Conservation (phyloP, 768 basidiomycete genomes). For the Lentinus tigrinus region DNA sequence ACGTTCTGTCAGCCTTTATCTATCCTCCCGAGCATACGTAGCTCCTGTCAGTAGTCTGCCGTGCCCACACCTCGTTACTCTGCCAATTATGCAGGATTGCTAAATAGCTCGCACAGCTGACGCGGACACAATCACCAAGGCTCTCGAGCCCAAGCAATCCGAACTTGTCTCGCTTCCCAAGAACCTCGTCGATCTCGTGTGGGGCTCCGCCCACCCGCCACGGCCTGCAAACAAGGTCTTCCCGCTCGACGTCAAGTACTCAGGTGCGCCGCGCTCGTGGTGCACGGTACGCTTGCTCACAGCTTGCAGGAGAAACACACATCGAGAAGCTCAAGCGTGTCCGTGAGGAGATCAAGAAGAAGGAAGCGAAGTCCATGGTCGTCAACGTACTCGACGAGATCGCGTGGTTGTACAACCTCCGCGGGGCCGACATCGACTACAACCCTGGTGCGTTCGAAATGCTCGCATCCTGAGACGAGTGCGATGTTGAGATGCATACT, state of each 20-base stretch:
- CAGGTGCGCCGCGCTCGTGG: slow-evolving; percentile 44
- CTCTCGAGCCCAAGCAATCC: slow-evolving; percentile 54
- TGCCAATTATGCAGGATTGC: no score
- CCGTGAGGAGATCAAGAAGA: slow-evolving; percentile 62
- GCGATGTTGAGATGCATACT: no score
- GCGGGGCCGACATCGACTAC: slow-evolving; percentile 88
- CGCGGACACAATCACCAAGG: slow-evolving; percentile 57
- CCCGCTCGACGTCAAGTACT: slow-evolving; percentile 69
- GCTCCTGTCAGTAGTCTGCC: no score
- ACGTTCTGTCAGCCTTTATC: no score
- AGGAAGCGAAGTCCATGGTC: slow-evolving; percentile 69
- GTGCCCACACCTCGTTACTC: no score
- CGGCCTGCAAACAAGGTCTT: slow-evolving; percentile 69
- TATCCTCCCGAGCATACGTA: no score
- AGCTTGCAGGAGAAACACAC: slow-evolving; percentile 52
- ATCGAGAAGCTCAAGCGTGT: slow-evolving; percentile 66
- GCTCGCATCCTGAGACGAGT: no score
- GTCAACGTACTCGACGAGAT: slow-evolving; percentile 92
- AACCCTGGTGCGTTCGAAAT: slow-evolving; percentile 56
- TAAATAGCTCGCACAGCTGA: slow-evolving; percentile 58
- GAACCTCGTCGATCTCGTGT: slow-evolving; percentile 82
- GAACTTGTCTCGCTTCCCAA: slow-evolving; percentile 59
- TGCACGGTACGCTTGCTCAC: background rate
- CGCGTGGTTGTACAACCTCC: slow-evolving; percentile 91
- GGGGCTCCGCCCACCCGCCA: slow-evolving; percentile 62